Percentiles rank a stretch among this genome's conserved stretches.
phyloP scores from a whole-genome alignment of 2,329 filamentous ascomycete species.

The Gliomastix tumulicola region DNA sequence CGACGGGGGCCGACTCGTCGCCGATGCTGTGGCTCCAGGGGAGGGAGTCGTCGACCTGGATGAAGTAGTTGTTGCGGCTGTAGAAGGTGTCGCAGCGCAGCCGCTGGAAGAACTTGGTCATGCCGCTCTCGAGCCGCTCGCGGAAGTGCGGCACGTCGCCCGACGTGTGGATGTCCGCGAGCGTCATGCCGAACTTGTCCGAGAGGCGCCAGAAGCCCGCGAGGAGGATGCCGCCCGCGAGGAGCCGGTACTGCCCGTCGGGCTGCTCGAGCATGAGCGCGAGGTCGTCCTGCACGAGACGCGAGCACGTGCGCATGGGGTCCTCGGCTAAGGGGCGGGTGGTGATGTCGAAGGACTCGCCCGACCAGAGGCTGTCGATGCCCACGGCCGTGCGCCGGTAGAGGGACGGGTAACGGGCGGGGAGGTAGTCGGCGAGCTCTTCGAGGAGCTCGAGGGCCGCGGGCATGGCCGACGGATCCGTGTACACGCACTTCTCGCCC shows the following conservation, averaged over 20 bases:
- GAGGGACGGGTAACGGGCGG: constrained; percentile 66
- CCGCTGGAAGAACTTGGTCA: constrained; percentile 74
- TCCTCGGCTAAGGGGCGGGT: constrained; percentile 63
- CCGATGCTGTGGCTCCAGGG: constrained; percentile 75
- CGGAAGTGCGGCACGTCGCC: constrained; percentile 69
- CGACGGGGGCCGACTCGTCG: constrained; percentile 54
- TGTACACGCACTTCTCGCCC: constrained; percentile 59
- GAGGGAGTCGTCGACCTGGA: constrained; percentile 75
- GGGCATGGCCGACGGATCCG: constrained; percentile 62
- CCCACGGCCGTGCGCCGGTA: constrained; percentile 58
- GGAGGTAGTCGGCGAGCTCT: constrained; percentile 65
- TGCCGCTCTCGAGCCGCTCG: constrained; percentile 67
- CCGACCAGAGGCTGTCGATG: constrained; percentile 64
- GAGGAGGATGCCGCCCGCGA: constrained; percentile 68
- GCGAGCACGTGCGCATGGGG: constrained; percentile 67
- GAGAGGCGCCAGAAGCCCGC: constrained; percentile 77
- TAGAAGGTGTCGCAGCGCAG: constrained; percentile 60
- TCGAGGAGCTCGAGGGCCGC: constrained; percentile 71
- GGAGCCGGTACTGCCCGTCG: constrained; percentile 75
- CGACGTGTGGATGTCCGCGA: constrained; percentile 73
- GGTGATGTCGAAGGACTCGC: constrained; percentile 64
- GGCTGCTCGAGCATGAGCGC: constrained; percentile 73
- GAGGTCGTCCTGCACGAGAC: constrained; percentile 74
- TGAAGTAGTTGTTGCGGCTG: constrained; percentile 74
- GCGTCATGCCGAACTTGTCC: constrained; percentile 74